Evolutionary conservation across 495 filamentous ascomycete species (phyloP).

Genomic region (Penicillium herquei): DNA sequence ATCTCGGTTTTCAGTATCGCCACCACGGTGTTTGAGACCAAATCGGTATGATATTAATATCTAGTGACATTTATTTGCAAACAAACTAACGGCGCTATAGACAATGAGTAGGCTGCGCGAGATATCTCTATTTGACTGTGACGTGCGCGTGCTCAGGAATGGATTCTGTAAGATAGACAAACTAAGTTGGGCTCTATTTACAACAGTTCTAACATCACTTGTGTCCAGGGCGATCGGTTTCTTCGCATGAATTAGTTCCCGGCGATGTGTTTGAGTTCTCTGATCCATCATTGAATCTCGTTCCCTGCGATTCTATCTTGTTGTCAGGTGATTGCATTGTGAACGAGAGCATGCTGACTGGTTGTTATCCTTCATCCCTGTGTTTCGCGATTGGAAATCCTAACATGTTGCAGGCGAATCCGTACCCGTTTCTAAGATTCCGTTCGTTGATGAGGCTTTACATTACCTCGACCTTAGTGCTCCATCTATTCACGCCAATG

Average conservation of each 20-base stretch:
- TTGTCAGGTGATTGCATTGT: conserved; percentile 96
- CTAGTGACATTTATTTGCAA: conserved; percentile 4
- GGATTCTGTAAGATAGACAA: conserved; percentile 74
- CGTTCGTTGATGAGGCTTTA: conserved; percentile 80
- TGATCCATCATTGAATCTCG: conserved; percentile 89
- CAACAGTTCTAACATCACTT: neutral
- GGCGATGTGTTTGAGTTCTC: conserved; percentile 98
- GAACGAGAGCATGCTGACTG: conserved; percentile 99
- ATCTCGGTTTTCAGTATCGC: conserved; percentile 92
- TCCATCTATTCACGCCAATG: conserved; percentile 71
- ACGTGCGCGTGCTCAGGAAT: conserved; percentile 87
- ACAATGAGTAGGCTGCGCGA: conserved; percentile 90
- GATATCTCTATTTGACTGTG: conserved; percentile 92
- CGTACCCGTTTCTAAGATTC: conserved; percentile 90
- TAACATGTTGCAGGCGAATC: conserved; percentile 70
- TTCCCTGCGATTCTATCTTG: conserved; percentile 90
- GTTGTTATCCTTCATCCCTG: conserved; percentile 32
- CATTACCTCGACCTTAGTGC: conserved; percentile 69
- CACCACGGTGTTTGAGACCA: conserved; percentile 86
- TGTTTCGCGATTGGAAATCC: neutral
- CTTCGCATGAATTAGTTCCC: conserved; percentile 85
- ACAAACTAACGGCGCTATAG: conserved; percentile 37
- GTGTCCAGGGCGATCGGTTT: conserved; percentile 71
- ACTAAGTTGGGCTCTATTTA: no score
- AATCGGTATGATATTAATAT: conserved; percentile 54